phyloP scores from a whole-genome alignment of 768 basidiomycete genomes.

The Mycena latifolia region DNA sequence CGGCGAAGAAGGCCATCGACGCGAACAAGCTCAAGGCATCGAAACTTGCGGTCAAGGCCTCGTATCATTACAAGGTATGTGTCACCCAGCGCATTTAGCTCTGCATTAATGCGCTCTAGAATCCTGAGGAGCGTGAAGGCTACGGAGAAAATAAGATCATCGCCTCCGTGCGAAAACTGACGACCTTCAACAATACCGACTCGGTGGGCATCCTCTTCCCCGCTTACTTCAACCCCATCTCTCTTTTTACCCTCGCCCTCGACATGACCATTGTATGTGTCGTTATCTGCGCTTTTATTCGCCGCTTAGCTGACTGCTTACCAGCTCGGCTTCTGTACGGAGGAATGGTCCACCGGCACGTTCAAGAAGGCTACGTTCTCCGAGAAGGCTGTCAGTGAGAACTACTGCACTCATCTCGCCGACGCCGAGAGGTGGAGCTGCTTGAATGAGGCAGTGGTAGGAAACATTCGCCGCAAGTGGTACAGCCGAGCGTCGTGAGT shows the following conservation, averaged over 20 bases:
- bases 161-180: background rate
- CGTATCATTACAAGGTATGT: conserved; percentile 26
- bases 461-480: too few species aligned
- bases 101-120: conserved; percentile 5
- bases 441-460: too few species aligned
- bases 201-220: conserved; percentile 5
- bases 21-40: conserved; percentile 10
- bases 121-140: background rate
- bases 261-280: conserved; percentile 13
- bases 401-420: too few species aligned
- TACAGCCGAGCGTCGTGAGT: too few species aligned
- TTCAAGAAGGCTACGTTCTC: background rate
- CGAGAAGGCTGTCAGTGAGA: too few species aligned
- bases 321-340: conserved; percentile 4
- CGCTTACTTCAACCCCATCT: conserved; percentile 9
- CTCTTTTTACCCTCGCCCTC: background rate
- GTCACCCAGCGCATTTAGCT: background rate
- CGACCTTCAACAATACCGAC: conserved; percentile 6
- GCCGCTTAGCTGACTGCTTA: background rate
- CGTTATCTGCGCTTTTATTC: background rate
- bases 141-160: conserved; percentile 24
- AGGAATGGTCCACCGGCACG: conserved; percentile 13
- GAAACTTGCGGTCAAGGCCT: background rate
- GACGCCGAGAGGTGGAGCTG: too few species aligned
- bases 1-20: background rate